Evolutionary conservation across 495 filamentous ascomycete species (phyloP).

Genomic region (Bombardia bombarda): DNA sequence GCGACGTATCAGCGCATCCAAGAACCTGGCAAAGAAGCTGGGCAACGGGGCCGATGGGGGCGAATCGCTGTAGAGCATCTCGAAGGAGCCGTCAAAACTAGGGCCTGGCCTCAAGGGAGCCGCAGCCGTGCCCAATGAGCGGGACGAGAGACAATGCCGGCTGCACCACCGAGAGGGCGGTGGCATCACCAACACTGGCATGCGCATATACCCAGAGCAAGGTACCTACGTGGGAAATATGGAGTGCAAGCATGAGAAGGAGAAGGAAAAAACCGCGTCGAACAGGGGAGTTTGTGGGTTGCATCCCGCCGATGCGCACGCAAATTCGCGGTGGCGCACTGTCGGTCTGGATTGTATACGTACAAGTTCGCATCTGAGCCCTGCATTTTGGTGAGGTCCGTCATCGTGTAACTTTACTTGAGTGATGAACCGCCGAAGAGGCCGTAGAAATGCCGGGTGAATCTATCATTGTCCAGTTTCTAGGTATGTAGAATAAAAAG

Average conservation of each 20-base stretch:
- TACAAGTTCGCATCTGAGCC: neutral
- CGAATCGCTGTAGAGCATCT: conserved; percentile 1
- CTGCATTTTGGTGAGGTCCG: no score
- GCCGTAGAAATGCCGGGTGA: neutral
- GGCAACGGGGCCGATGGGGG: neutral
- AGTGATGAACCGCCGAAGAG: neutral
- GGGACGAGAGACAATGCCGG: conserved; percentile 6
- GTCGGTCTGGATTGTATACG: neutral
- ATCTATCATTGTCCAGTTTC: neutral
- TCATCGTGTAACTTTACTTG: no score
- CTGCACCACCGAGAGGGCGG: neutral
- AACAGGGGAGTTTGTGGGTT: no score
- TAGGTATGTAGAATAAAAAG: neutral
- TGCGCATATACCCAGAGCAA: no score
- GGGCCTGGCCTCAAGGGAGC: conserved; percentile 1
- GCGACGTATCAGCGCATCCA: conserved; percentile 5
- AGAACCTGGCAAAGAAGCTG: neutral
- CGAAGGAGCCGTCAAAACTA: conserved; percentile 2
- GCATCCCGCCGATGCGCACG: neutral
- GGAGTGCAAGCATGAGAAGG: no score
- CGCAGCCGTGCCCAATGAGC: conserved; percentile 19
- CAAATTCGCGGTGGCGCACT: neutral
- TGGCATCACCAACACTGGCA: neutral
- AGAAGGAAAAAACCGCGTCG: no score
- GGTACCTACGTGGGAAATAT: no score